A percentile compares a stretch with the other conserved stretches of the same genome.
Conservation (phyloP, 306 rosid genomes). For the Citrullus amarus region DNA sequence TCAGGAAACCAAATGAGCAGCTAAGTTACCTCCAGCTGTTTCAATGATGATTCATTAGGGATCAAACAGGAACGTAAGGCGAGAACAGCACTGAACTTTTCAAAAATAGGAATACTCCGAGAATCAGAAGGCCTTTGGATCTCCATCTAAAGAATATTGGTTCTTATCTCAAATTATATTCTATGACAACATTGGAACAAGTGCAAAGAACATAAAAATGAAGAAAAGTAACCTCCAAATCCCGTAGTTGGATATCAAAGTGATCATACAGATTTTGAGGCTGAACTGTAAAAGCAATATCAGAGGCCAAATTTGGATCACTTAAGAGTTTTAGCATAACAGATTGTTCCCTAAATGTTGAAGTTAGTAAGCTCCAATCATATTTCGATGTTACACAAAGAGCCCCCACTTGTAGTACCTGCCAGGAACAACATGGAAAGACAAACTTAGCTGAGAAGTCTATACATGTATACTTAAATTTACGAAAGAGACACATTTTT, state of each 20-base stretch:
- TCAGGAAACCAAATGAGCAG: not conserved
- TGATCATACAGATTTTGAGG: constrained; percentile 46
- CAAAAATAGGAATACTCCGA: constrained; percentile 35
- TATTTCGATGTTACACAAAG: constrained; percentile 29
- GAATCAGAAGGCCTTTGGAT: constrained; percentile 31
- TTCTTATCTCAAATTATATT: constrained; percentile 3
- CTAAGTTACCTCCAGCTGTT: constrained; percentile 62
- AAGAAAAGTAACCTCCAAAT: constrained; percentile 48
- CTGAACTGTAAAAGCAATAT: constrained; percentile 21
- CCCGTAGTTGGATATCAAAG: constrained; percentile 50
- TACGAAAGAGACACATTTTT: too few relatives aligned
- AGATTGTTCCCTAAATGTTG: constrained; percentile 25
- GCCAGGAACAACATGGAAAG: constrained; percentile 11
- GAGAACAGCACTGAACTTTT: constrained; percentile 43
- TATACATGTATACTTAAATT: not conserved
- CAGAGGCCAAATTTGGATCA: constrained; percentile 25
- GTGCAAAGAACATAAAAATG: constrained; percentile 6
- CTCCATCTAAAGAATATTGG: constrained; percentile 34
- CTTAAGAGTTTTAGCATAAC: constrained; percentile 25
- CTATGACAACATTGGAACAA: not conserved
- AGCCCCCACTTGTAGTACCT: constrained; percentile 48
- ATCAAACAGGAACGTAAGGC: constrained; percentile 45
- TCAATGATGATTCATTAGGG: constrained; percentile 50
- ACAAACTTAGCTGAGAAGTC: not conserved
- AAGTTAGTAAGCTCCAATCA: constrained; percentile 25